Base-by-base conservation (phyloP, 1,284 basidiomycete genomes). In the Irpex sp. region DNA sequence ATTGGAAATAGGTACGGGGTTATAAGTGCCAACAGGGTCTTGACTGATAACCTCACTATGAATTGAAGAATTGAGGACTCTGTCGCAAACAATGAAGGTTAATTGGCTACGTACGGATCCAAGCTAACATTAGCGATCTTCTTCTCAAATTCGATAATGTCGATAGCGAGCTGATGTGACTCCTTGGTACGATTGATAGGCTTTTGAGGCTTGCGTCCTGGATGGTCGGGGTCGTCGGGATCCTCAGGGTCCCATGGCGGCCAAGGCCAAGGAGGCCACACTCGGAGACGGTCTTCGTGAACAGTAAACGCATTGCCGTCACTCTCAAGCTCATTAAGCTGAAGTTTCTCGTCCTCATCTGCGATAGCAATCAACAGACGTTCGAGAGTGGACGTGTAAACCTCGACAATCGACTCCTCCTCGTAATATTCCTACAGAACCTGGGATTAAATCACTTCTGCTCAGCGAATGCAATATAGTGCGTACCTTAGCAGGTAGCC, bases 11-110 rank as follows among this genome's bases (percentile, higher is more conserved):
- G 82, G 76, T 53, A 83, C 81, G 2, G 94, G 94, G 73, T 99
- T 98, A 78, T 99, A 98, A 0, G 93, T 91, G 54, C 81, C 88
- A 59, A 93, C 78, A 0, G 96, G 96, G 71, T 98, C 82, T 79
- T 92, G 80, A 67, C 83, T 79, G 19, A 89, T 71, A 23, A 83
- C 75, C 66, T 90, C 88, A 37, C 86, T 87, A 66, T 33, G 28
- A 33, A 33, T 33, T 33, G 28, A 7, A 33, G 28, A 33, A 7
- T 33, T 33, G 28, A 33, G 28, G 28, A 7, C 6, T 33, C 28
- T 33, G 28, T 33, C 28, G 6, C 28, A 33, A 33, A 33, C 28
- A 33, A 33, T 33, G 28, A 33, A 33, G 28, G 28, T 33, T 33
- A 33, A 33, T 33, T 33, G 28, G 28, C 36, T 10, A 74, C 87